phyloP scores from a whole-genome alignment of 2,329 filamentous ascomycete species.

The Alternaria tenuissima region DNA sequence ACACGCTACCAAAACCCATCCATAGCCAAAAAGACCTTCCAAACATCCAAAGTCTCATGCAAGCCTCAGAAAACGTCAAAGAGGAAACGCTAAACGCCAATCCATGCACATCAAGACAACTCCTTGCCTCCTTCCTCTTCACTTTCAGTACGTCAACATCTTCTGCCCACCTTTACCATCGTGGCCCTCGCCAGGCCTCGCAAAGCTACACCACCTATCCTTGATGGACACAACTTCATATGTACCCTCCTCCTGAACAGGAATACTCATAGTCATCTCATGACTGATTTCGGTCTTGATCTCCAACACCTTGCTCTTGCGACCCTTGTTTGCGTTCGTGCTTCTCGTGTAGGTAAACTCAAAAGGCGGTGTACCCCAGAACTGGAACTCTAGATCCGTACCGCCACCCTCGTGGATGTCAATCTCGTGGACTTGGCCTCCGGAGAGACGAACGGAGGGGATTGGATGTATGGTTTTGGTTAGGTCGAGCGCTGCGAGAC shows the following conservation, averaged over 20 bases:
- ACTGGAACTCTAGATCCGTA: slow-evolving; percentile 92
- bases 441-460: slow-evolving; percentile 88
- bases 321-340: slow-evolving; percentile 74
- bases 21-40: slow-evolving; percentile 1
- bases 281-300: slow-evolving; percentile 87
- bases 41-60: background rate
- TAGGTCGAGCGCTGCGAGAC: slow-evolving; percentile 79
- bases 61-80: background rate
- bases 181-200: slow-evolving; percentile 67
- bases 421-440: slow-evolving; percentile 79
- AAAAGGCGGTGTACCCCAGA: slow-evolving; percentile 94
- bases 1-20: background rate
- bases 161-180: slow-evolving; percentile 49
- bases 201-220: slow-evolving; percentile 90
- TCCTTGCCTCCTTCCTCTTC: background rate
- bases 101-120: slow-evolving; percentile 1
- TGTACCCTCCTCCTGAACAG: slow-evolving; percentile 90
- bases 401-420: slow-evolving; percentile 98
- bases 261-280: slow-evolving; percentile 81
- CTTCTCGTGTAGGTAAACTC: slow-evolving; percentile 97
- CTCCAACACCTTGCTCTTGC: slow-evolving; percentile 77
- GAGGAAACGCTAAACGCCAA: slow-evolving; percentile 8
- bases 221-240: slow-evolving; percentile 98
- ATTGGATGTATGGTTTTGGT: slow-evolving; percentile 88
- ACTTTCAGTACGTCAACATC: slow-evolving; percentile 47